Evolutionary conservation across 805 yeast species (phyloP).

Genomic region (Metschnikowia kofuensis): DNA sequence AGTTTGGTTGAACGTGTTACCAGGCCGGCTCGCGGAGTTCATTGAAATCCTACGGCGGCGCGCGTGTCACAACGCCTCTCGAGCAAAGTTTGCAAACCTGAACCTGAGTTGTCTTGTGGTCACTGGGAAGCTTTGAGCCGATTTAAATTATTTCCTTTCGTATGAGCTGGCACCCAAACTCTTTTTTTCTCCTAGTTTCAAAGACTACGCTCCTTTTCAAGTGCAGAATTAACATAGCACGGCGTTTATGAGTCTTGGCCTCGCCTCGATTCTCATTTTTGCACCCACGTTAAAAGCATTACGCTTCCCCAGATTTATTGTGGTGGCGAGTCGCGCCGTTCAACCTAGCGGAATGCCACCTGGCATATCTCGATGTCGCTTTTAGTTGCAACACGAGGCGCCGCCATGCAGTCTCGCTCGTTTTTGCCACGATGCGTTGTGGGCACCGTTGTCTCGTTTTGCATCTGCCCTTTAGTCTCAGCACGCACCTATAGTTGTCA

Average conservation of each 20-base stretch:
- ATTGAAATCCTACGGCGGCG: not conserved
- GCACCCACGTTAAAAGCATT: no score
- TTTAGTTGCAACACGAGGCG: not conserved
- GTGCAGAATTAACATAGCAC: no score
- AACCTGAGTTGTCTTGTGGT: not conserved
- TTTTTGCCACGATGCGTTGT: not conserved
- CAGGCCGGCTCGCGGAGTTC: not conserved
- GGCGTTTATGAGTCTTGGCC: no score
- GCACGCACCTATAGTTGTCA: no score
- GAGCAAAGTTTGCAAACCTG: not conserved
- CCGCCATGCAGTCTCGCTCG: not conserved
- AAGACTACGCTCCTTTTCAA: no score
- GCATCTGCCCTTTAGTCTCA: no score
- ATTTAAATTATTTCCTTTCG: no score
- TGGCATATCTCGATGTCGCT: not conserved
- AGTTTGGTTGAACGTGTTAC: no score
- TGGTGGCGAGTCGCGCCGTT: not conserved
- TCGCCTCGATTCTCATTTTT: no score
- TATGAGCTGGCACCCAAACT: no score
- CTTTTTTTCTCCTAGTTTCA: no score
- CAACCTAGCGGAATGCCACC: not conserved
- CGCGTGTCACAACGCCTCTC: not conserved
- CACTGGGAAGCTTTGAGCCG: no score
- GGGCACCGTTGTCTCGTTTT: not conserved
- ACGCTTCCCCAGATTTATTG: not conserved